phyloP scores from a whole-genome alignment of 345 rosid species.

The Gossypium ekmanianum region DNA sequence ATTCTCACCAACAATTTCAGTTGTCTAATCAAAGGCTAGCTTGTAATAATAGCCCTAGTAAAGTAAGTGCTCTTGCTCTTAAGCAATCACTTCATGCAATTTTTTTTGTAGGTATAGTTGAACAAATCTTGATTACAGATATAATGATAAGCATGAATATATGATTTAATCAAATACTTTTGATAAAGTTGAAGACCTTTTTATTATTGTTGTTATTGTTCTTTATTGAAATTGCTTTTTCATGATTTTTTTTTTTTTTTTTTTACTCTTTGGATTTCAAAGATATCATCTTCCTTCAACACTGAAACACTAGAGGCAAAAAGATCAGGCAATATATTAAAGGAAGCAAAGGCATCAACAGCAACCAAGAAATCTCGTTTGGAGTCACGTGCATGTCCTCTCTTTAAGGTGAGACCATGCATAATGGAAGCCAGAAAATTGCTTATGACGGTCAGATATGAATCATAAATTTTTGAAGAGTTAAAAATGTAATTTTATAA shows the following conservation, averaged over 20 bases:
- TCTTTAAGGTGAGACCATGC: constrained; percentile 60
- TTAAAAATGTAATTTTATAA: neutral
- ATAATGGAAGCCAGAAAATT: neutral
- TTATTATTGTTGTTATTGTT: neutral
- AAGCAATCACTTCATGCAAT: too few relatives aligned
- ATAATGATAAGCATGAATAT: neutral
- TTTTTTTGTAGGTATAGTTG: too few relatives aligned
- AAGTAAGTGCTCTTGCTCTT: constrained; percentile 34
- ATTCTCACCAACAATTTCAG: constrained; percentile 34
- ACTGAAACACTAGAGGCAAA: constrained; percentile 45
- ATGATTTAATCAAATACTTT: constrained; percentile 24
- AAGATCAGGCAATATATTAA: constrained; percentile 41
- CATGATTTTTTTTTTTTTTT: constrained; percentile 14
- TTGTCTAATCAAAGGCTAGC: constrained; percentile 39
- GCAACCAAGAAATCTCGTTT: constrained; percentile 68
- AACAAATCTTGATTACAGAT: too few relatives aligned
- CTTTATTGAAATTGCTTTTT: constrained; percentile 13
- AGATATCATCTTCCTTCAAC: constrained; percentile 22
- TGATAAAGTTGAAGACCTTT: neutral
- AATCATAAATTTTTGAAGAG: neutral
- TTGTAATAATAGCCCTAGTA: constrained; percentile 29
- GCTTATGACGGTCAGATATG: neutral
- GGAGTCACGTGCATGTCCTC: constrained; percentile 72
- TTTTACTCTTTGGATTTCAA: constrained; percentile 17
- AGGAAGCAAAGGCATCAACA: constrained; percentile 42